These are phyloP conservation scores for Cyberlindnera mississippiensis DNA, from an alignment of 805 yeast genomes.

Conservation along the genomic window DNA sequence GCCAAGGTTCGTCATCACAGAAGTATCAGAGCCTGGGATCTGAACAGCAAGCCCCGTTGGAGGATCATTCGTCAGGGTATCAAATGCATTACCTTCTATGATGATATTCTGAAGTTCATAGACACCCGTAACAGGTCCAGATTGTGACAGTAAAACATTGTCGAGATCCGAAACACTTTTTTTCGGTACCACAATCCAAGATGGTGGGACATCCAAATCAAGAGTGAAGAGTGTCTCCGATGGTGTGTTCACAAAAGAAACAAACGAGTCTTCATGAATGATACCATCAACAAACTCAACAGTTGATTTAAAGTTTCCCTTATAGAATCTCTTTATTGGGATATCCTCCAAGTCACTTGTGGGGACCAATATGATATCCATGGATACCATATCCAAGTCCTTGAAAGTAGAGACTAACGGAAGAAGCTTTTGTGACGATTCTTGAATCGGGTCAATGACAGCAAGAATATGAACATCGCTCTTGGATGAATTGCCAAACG, in stretches of 20 bases:
- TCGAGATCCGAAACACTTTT: slow-evolving; percentile 57
- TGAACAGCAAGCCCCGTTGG: slow-evolving; percentile 24
- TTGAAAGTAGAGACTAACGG: slow-evolving; percentile 43
- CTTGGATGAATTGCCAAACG: slow-evolving; percentile 22
- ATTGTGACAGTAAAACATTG: slow-evolving; percentile 45
- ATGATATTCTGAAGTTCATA: slow-evolving; percentile 52
- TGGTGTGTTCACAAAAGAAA: slow-evolving; percentile 46
- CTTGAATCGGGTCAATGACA: slow-evolving; percentile 69
- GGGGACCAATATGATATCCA: slow-evolving; percentile 60
- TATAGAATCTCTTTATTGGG: slow-evolving; percentile 57
- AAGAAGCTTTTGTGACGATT: slow-evolving; percentile 59
- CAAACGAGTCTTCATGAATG: slow-evolving; percentile 25
- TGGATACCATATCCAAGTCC: slow-evolving; percentile 45
- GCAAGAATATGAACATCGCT: slow-evolving; percentile 53
- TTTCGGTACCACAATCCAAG: slow-evolving; percentile 64
- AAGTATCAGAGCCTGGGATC: slow-evolving; percentile 45
- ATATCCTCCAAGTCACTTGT: slow-evolving; percentile 36
- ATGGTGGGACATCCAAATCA: slow-evolving; percentile 55
- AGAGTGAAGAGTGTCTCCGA: slow-evolving; percentile 47
- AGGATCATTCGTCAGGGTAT: slow-evolving; percentile 28
- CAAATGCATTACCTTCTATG: slow-evolving; percentile 68
- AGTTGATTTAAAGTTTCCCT: slow-evolving; percentile 38
- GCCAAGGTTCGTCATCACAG: slow-evolving; percentile 76
- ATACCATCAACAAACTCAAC: slow-evolving; percentile 30
- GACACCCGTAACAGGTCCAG: slow-evolving; percentile 36